phyloP scores from a whole-genome alignment of 2,329 filamentous ascomycete species.

The Nothophaeocryptopus gaeumannii region DNA sequence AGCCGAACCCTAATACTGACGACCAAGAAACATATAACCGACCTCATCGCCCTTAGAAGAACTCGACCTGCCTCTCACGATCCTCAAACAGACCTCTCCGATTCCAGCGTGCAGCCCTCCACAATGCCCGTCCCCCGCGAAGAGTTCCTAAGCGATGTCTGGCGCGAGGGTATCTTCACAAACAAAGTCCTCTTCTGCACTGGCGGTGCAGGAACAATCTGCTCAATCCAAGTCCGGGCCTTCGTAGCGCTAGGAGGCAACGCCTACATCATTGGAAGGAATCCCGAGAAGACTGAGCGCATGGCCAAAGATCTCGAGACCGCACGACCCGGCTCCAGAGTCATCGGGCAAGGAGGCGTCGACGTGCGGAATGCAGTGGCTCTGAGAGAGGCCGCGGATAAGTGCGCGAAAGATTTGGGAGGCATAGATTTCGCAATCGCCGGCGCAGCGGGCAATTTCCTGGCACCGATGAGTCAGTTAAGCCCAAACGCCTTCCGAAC shows the following conservation, averaged over 20 bases:
- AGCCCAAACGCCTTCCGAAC: conserved; percentile 88
- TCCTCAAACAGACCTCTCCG: not conserved
- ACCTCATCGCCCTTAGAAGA: no score
- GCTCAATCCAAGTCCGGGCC: conserved; percentile 88
- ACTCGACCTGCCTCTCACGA: not conserved
- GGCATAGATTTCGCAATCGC: conserved; percentile 91
- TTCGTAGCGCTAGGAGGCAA: conserved; percentile 88
- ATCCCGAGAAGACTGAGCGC: conserved; percentile 78
- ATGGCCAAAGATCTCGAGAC: conserved; percentile 80
- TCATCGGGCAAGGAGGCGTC: conserved; percentile 75
- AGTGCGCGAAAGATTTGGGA: conserved; percentile 78
- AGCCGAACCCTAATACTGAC: not conserved
- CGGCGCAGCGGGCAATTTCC: conserved; percentile 92
- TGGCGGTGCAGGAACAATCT: conserved; percentile 89
- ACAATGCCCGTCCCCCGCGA: conserved; percentile 59
- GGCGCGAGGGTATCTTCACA: conserved; percentile 83
- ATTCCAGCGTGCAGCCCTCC: not conserved
- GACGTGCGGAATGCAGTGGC: conserved; percentile 67
- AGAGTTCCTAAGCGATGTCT: conserved; percentile 76
- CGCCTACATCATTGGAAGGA: conserved; percentile 90
- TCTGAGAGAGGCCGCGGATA: conserved; percentile 70
- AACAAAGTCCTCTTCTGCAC: conserved; percentile 93
- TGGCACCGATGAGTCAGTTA: conserved; percentile 78
- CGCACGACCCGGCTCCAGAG: conserved; percentile 72
- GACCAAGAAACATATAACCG: not conserved